These are phyloP conservation scores for Agrocybe praecox DNA, from an alignment of 768 basidiomycete species.

Conservation along the genomic window DNA sequence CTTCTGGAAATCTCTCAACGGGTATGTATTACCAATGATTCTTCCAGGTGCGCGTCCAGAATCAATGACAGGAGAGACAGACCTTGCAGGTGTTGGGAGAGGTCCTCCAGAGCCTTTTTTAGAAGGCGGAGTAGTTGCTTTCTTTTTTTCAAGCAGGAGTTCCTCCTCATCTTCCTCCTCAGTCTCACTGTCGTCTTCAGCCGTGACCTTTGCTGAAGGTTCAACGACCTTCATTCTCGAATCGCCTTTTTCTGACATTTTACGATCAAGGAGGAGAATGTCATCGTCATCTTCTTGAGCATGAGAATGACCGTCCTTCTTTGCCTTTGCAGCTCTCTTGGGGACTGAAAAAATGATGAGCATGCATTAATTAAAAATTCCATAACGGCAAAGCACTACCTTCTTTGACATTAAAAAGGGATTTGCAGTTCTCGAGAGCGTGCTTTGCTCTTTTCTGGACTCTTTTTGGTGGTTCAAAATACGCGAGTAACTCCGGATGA, in stretches of 20 bases:
- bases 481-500: constrained; percentile 83
- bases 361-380: neutral
- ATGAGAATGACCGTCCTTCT: constrained; percentile 64
- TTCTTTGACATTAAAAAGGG: constrained; percentile 75
- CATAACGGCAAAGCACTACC: constrained; percentile 43
- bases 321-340: constrained; percentile 56
- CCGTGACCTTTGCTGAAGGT: constrained; percentile 15
- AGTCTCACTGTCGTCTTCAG: constrained; percentile 51
- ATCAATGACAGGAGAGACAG: constrained; percentile 44
- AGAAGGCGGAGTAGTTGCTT: constrained; percentile 17
- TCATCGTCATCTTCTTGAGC: constrained; percentile 64
- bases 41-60: constrained; percentile 64
- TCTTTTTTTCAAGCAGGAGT: constrained; percentile 27
- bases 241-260: constrained; percentile 20
- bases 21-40: constrained; percentile 74
- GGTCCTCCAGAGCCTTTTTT: constrained; percentile 19
- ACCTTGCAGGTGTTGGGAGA: constrained; percentile 58
- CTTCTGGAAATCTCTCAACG: constrained; percentile 75
- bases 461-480: constrained; percentile 75
- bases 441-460: constrained; percentile 62
- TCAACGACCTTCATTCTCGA: constrained; percentile 15
- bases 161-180: constrained; percentile 48
- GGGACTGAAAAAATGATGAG: constrained; percentile 45
- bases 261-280: constrained; percentile 58
- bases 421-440: constrained; percentile 62